Evolutionary conservation across 2,329 filamentous ascomycete genomes (phyloP).

Genomic region (Fusarium scirpi): DNA sequence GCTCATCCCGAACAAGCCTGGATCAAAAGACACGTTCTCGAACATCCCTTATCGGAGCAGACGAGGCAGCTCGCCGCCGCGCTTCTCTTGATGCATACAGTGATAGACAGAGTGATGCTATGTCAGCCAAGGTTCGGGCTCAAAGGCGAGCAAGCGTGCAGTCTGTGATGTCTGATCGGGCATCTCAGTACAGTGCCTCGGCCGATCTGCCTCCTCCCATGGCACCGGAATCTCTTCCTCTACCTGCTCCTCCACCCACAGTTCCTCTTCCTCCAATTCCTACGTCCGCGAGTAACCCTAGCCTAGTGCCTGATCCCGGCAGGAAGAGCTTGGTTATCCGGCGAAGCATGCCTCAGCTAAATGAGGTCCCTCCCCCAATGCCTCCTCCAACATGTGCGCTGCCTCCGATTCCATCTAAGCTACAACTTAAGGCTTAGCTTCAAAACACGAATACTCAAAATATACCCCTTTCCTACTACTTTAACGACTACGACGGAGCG

Average conservation of each 20-base stretch:
- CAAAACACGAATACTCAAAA: constrained; percentile 1
- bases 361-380: constrained; percentile 63
- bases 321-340: constrained; percentile 51
- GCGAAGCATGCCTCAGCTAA: constrained; percentile 64
- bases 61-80: constrained; percentile 44
- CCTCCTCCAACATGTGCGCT: constrained; percentile 68
- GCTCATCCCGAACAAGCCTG: constrained; percentile 26
- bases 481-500: constrained; percentile 35
- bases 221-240: constrained; percentile 41
- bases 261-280: constrained; percentile 51
- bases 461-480: constrained; percentile 24
- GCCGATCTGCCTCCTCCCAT: constrained; percentile 44
- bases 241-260: constrained; percentile 48
- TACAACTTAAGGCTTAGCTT: constrained; percentile 38
- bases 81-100: constrained; percentile 52
- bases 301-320: constrained; percentile 37
- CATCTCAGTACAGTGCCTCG: constrained; percentile 40
- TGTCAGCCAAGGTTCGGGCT: constrained; percentile 37
- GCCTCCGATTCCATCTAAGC: constrained; percentile 61
- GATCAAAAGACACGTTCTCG: constrained; percentile 42
- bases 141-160: constrained; percentile 48
- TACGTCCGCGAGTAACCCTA: constrained; percentile 39
- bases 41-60: constrained; percentile 29
- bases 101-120: constrained; percentile 40
- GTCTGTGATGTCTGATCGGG: constrained; percentile 46